A percentile compares a stretch with the other conserved stretches of the same genome.
Conservation (phyloP, 2,329 filamentous ascomycete species). For the Colletotrichum salicis region DNA sequence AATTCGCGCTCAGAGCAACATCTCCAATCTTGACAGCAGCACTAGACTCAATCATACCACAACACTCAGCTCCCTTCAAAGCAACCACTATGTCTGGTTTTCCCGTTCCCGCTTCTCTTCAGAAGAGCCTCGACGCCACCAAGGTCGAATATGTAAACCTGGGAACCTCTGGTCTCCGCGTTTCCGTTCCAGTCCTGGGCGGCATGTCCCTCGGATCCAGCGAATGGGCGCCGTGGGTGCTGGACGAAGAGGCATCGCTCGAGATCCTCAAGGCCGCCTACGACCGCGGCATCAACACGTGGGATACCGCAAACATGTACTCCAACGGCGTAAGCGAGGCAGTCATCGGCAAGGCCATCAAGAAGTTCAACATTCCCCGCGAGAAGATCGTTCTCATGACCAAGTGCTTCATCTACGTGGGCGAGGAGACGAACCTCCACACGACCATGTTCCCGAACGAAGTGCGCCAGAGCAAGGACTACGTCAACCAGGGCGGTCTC, state of each 20-base stretch:
- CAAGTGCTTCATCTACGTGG: slow-evolving; percentile 52
- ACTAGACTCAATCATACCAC: too few relatives aligned
- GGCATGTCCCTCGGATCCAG: slow-evolving; percentile 35
- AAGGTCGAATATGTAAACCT: slow-evolving; percentile 57
- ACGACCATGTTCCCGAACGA: not conserved
- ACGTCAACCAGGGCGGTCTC: slow-evolving; percentile 45
- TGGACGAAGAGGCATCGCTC: slow-evolving; percentile 19
- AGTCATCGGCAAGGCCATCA: slow-evolving; percentile 73
- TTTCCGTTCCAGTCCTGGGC: slow-evolving; percentile 29
- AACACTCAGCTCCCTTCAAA: not conserved
- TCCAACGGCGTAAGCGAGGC: slow-evolving; percentile 71
- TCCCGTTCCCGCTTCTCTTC: slow-evolving; percentile 13
- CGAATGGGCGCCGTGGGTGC: slow-evolving; percentile 30
- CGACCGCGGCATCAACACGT: slow-evolving; percentile 39
- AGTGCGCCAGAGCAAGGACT: slow-evolving; percentile 45
- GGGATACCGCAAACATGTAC: slow-evolving; percentile 66
- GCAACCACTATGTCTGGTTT: not conserved
- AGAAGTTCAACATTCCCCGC: slow-evolving; percentile 71
- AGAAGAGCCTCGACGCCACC: slow-evolving; percentile 42
- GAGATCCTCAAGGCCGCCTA: slow-evolving; percentile 35
- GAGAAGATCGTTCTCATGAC: slow-evolving; percentile 72
- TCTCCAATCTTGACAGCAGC: not conserved
- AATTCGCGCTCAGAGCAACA: not conserved
- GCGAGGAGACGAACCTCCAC: slow-evolving; percentile 45
- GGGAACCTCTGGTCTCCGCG: slow-evolving; percentile 28